phyloP scores from a whole-genome alignment of 352 stramenopile genomes.

The Phytophthora cactorum region DNA sequence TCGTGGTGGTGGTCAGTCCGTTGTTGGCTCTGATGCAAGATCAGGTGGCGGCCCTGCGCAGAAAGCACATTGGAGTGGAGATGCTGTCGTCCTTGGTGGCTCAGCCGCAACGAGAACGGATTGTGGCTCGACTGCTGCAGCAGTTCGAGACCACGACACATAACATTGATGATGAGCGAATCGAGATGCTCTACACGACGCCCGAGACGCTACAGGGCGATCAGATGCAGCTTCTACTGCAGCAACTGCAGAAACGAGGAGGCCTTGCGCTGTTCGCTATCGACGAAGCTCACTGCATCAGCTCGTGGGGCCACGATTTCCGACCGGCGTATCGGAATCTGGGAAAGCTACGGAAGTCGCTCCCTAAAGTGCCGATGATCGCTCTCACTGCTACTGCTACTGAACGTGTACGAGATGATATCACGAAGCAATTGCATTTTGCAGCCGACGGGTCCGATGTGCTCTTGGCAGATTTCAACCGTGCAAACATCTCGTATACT shows the following conservation, averaged over 20 bases:
- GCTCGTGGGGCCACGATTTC: conserved; percentile 92
- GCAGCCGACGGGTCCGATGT: conserved; percentile 38
- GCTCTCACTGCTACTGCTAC: conserved; percentile 93
- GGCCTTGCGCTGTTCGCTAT: conserved; percentile 69
- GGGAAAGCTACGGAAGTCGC: conserved; percentile 41
- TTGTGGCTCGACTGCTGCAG: conserved; percentile 36
- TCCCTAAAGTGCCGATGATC: conserved; percentile 64
- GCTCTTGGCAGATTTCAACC: conserved; percentile 65
- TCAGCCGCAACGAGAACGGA: conserved; percentile 32
- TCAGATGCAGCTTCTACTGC: conserved; percentile 54
- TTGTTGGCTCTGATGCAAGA: conserved; percentile 91
- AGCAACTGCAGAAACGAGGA: conserved; percentile 29
- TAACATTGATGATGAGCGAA: conserved; percentile 2
- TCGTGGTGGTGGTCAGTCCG: conserved; percentile 90
- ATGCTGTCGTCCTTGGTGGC: conserved; percentile 63
- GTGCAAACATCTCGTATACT: conserved; percentile 62
- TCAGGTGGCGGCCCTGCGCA: conserved; percentile 74
- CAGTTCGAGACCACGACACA: conserved; percentile 15
- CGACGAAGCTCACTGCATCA: conserved; percentile 94
- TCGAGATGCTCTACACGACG: conserved; percentile 89
- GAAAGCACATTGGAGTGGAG: conserved; percentile 51
- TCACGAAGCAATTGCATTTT: conserved; percentile 52
- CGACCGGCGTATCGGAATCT: conserved; percentile 69
- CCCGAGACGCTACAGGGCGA: conserved; percentile 80
- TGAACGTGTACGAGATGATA: conserved; percentile 62